Conservation (phyloP, 257 asterid species). For the Lithospermum erythrorhizon region DNA sequence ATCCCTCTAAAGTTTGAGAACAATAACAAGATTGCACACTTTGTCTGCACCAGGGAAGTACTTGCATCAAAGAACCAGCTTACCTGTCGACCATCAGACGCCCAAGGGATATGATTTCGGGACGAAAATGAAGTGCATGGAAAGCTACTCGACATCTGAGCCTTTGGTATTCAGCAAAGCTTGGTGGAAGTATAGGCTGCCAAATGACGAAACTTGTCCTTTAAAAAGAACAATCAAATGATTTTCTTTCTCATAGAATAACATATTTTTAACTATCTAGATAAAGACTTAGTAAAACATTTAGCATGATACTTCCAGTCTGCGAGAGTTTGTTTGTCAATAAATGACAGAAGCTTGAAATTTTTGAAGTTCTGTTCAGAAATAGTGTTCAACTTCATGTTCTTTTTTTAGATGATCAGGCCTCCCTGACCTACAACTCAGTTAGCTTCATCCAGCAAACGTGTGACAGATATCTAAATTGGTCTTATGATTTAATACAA, state of each 20-base stretch:
- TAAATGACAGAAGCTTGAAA: background rate
- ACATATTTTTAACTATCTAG: no score
- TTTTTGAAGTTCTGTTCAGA: background rate
- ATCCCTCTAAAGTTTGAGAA: no score
- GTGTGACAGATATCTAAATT: background rate
- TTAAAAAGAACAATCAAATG: background rate
- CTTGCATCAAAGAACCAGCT: slow-evolving; percentile 8
- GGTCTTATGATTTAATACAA: background rate
- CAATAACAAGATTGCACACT: background rate
- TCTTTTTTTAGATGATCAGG: no score
- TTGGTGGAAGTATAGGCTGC: slow-evolving; percentile 71
- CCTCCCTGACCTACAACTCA: background rate
- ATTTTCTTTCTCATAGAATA: background rate
- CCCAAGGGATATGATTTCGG: slow-evolving; percentile 65
- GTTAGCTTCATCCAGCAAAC: background rate
- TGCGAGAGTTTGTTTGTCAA: background rate
- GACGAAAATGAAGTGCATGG: slow-evolving; percentile 81
- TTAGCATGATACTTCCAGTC: background rate
- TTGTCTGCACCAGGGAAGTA: background rate
- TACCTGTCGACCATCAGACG: slow-evolving; percentile 65
- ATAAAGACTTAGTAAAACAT: no score
- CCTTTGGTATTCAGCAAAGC: slow-evolving; percentile 83
- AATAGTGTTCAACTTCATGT: no score
- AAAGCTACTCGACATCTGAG: slow-evolving; percentile 95
- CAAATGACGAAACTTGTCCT: slow-evolving; percentile 6